Evolutionary conservation across 306 rosid genomes (phyloP).

Genomic region (Oxytropis ochrocephala): DNA sequence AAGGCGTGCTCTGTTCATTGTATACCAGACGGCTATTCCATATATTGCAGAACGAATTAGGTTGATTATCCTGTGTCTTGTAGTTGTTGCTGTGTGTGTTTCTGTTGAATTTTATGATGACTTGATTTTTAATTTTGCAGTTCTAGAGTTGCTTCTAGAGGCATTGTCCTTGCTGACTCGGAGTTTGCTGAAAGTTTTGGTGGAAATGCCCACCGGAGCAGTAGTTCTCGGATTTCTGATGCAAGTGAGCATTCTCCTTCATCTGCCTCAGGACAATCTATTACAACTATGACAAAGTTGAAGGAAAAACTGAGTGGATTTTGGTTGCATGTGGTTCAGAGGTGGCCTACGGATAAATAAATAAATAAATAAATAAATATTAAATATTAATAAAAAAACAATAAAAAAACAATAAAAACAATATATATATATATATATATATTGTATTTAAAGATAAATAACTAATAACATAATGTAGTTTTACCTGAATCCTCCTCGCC

Average conservation of each 20-base stretch:
- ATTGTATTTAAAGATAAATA: no score
- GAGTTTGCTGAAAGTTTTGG: conserved; percentile 55
- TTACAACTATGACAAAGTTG: conserved; percentile 45
- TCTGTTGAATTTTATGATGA: conserved; percentile 1
- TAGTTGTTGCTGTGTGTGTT: neutral
- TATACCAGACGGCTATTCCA: conserved; percentile 93
- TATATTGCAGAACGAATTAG: conserved; percentile 85
- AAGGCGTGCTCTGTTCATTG: conserved; percentile 79
- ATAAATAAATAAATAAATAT: no score
- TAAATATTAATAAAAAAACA: no score
- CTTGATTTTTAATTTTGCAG: conserved; percentile 33
- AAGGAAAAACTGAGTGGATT: conserved; percentile 46
- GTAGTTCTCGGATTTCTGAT: conserved; percentile 25
- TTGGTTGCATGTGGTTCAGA: conserved; percentile 59
- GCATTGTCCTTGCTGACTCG: conserved; percentile 69
- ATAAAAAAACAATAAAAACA: no score
- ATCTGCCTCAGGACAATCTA: conserved; percentile 33
- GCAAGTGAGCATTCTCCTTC: conserved; percentile 30
- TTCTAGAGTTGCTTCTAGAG: conserved; percentile 76
- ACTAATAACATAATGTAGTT: no score
- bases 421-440: no score
- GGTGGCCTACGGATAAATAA: conserved; percentile 97
- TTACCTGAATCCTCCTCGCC: no score
- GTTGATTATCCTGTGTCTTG: conserved; percentile 23
- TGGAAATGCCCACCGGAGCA: conserved; percentile 18